Evolutionary conservation across 2,329 filamentous ascomycete species (phyloP), one percentile per base, ranked within the genome.

Genomic region (Cordyceps cateniannulata): DNA sequence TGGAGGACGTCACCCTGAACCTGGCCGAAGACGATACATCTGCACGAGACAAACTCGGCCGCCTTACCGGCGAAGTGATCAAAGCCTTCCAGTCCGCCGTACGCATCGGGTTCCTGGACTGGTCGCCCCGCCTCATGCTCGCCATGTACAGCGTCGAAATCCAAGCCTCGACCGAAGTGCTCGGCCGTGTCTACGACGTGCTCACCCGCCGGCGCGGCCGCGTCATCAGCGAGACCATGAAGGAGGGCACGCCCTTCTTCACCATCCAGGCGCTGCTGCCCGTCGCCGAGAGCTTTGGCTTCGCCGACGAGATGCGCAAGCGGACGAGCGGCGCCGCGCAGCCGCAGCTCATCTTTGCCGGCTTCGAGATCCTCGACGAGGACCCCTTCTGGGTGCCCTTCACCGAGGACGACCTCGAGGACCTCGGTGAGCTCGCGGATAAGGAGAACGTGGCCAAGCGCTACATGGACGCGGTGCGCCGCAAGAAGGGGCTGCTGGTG

Each of bases 121-220:
- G 95, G 95, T 93, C 89, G 44, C 90, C 95, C 0, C 87, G 95
- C n/a, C 84, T 99, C 66, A 85, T 98, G 77, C 85, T 99, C 49
- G 95, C 95, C 56, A 98, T 98, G 91, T 99, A 99, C 78, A 91
- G 86, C 60, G 96, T 93, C 72, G 95, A 98, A 72, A 98, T 99
- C 69, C 95, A 98, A 81, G 92, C 93, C 32, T 93, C 90, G 24
- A 93, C 93, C 68, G 95, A 98, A 75, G 95, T 98, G 47, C 85
- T 99, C 5, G 95, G 95, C 24, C 88, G 91, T 32, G 95, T 98
- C 38, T 99, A 99, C 79, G 91, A 90, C 66, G 93, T 98, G n/a
- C 86, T 99, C n/a, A 97, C 93, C 35, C 88, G 93, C 1, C 90
- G 95, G 5, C 88, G 93, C 38, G 95, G 95, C 27, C 88, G 88